phyloP scores from a whole-genome alignment of 306 rosid genomes.

The Gastrolobium villosum region DNA sequence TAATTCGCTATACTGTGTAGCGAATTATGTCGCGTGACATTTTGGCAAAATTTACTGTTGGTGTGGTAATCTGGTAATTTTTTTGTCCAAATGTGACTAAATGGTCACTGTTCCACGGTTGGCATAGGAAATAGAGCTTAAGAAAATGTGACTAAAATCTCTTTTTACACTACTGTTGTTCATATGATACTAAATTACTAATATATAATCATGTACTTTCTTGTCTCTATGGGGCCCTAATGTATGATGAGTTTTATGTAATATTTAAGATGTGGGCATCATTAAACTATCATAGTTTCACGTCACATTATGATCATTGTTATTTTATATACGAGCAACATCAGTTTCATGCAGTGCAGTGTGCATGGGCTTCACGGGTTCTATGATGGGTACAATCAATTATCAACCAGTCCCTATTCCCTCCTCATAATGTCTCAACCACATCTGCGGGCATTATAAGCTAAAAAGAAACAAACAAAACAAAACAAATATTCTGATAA shows the following conservation, averaged over 20 bases:
- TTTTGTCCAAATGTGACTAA: too few species aligned
- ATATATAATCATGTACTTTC: background rate
- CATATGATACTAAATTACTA: too few species aligned
- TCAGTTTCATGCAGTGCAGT: conserved; percentile 1
- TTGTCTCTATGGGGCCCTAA: conserved; percentile 18
- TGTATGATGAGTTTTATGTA: conserved; percentile 6
- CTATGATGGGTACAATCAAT: conserved; percentile 64
- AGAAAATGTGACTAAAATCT: conserved; percentile 9
- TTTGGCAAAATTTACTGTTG: too few species aligned
- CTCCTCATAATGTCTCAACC: conserved; percentile 50
- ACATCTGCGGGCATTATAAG: conserved; percentile 5
- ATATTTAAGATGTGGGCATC: conserved; percentile 42
- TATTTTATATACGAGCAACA: background rate
- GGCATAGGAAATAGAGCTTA: conserved; percentile 40
- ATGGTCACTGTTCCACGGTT: too few species aligned
- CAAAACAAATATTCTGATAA: background rate
- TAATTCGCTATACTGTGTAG: too few species aligned
- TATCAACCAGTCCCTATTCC: conserved; percentile 34
- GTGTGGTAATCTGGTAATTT: too few species aligned
- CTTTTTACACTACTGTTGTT: background rate
- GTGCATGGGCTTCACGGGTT: conserved; percentile 63
- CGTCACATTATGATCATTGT: conserved; percentile 23
- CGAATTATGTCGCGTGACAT: too few species aligned
- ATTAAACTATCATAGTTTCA: conserved; percentile 28
- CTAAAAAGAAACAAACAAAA: conserved; percentile 30